Percentiles rank a stretch among this genome's conserved stretches.
Evolutionary conservation across 2,329 filamentous ascomycete genomes (phyloP).

Genomic region (Xenosphaeropsis pyriputrescens): DNA sequence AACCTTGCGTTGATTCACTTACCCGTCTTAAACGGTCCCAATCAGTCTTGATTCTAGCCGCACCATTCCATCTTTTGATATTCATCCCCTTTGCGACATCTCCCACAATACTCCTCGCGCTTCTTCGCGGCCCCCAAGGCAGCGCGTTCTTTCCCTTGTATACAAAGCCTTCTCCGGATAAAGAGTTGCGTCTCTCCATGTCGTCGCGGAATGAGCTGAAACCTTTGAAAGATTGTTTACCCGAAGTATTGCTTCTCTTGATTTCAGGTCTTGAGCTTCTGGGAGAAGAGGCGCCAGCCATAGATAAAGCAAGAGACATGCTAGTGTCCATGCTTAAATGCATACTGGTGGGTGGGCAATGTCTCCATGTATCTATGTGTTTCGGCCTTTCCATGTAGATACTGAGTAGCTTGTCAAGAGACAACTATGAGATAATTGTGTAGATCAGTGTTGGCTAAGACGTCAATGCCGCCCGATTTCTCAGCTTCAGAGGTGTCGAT

Average conservation of each 20-base stretch:
- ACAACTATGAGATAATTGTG: too few relatives aligned
- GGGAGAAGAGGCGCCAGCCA: conserved; percentile 5
- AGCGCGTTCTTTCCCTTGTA: conserved; percentile 10
- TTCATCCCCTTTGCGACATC: conserved; percentile 6
- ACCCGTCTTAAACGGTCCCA: conserved; percentile 31
- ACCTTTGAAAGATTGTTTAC: not conserved
- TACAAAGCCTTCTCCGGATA: conserved; percentile 3
- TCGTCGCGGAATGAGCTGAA: not conserved
- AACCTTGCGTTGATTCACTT: conserved; percentile 9
- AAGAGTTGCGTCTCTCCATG: not conserved
- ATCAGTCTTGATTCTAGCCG: conserved; percentile 13
- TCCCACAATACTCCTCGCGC: not conserved
- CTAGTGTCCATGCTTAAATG: conserved; percentile 7
- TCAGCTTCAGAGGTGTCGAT: too few relatives aligned
- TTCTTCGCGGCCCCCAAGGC: conserved; percentile 7
- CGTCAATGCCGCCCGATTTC: too few relatives aligned
- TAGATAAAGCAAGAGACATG: conserved; percentile 7
- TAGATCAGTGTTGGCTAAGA: too few relatives aligned
- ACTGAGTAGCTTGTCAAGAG: too few relatives aligned
- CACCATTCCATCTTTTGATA: conserved; percentile 22
- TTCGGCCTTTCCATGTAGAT: too few relatives aligned
- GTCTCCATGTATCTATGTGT: too few relatives aligned
- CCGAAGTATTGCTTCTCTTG: not conserved
- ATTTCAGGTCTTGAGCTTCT: conserved; percentile 2
- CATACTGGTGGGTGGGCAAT: not conserved